Conservation (phyloP, 345 rosid genomes). For the Leavenworthia alabamica region DNA sequence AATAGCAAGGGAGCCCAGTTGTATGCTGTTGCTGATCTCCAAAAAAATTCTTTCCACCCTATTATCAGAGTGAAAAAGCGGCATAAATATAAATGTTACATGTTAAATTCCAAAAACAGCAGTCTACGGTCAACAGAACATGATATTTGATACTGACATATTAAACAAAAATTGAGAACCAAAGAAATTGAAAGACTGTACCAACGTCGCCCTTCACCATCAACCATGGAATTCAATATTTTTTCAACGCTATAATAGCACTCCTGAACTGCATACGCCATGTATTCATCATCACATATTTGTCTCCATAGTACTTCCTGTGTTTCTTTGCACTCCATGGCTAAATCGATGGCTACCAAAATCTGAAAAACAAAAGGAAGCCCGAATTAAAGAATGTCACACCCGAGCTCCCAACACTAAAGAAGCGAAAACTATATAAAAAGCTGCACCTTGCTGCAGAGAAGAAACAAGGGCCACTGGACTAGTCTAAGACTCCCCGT, state of each 20-base stretch:
- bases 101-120: constrained; percentile 9
- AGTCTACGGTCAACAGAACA: constrained; percentile 2
- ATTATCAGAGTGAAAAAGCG: constrained; percentile 15
- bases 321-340: constrained; percentile 80
- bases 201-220: constrained; percentile 96
- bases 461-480: constrained; percentile 98
- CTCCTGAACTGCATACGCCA: constrained; percentile 96
- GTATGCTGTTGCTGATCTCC: constrained; percentile 73
- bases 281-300: constrained; percentile 86
- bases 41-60: constrained; percentile 93
- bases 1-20: constrained; percentile 56
- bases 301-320: constrained; percentile 75
- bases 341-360: constrained; percentile 87
- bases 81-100: constrained; percentile 2
- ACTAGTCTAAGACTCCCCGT: constrained; percentile 83
- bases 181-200: constrained; percentile 32
- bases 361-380: constrained; percentile 48
- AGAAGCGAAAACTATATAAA: constrained; percentile 10
- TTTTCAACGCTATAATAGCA: constrained; percentile 85
- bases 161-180: constrained; percentile 2
- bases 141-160: constrained; percentile 13
- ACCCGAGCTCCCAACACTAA: background rate
- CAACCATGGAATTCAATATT: constrained; percentile 71
- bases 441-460: constrained; percentile 81
- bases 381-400: constrained; percentile 9